Conservation (phyloP, 257 asterid genomes). For the Primulina tabacum region DNA sequence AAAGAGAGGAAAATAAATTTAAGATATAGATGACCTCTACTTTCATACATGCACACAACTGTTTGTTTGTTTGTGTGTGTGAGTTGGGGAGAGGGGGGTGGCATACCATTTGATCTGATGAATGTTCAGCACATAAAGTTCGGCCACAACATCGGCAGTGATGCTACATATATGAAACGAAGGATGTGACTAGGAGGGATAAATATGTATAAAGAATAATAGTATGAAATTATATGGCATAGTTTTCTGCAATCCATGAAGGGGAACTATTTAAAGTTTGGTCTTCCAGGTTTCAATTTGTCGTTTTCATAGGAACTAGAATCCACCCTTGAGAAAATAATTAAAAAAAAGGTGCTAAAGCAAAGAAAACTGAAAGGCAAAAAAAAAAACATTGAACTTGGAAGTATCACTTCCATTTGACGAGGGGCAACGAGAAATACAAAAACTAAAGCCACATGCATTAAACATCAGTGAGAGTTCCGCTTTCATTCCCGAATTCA, state of each 20-base stretch:
- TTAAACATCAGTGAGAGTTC: not conserved
- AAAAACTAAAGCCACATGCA: not conserved
- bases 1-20: slow-evolving; percentile 8
- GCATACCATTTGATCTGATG: slow-evolving; percentile 81
- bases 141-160: slow-evolving; percentile 97
- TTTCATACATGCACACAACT: not conserved
- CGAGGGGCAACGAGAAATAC: not conserved
- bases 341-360: not conserved
- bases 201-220: slow-evolving; percentile 7
- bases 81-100: not conserved
- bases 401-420: slow-evolving; percentile 8
- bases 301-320: too few relatives aligned
- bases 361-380: not conserved
- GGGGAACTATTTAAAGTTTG: too few relatives aligned
- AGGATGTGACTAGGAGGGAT: slow-evolving; percentile 12
- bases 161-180: slow-evolving; percentile 50
- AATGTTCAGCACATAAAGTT: slow-evolving; percentile 90
- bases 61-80: not conserved
- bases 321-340: not conserved
- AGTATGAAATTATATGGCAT: slow-evolving; percentile 20
- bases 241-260: too few relatives aligned
- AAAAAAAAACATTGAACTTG: not conserved
- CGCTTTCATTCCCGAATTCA: slow-evolving; percentile 11
- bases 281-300: too few relatives aligned
- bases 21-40: not conserved